phyloP scores from a whole-genome alignment of 305 asterid genomes.

The Rubia balearica region DNA sequence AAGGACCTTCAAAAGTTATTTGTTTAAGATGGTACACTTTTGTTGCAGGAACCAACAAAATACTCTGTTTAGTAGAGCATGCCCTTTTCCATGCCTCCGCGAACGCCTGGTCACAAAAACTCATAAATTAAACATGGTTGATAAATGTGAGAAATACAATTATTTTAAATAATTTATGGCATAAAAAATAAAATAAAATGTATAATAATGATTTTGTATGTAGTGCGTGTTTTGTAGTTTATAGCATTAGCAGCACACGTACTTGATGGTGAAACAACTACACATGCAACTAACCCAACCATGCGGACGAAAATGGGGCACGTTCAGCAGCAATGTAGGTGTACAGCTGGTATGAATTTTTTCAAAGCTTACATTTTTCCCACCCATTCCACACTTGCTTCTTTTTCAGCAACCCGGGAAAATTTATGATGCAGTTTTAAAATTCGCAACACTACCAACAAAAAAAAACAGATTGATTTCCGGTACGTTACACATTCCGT shows the following conservation, averaged over 20 bases:
- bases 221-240: neutral
- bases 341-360: neutral
- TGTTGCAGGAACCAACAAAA: slow-evolving; percentile 41
- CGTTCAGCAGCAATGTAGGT: neutral
- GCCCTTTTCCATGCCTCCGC: slow-evolving; percentile 61
- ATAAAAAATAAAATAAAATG: neutral
- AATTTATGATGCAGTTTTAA: neutral
- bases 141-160: no score
- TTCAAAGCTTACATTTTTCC: neutral
- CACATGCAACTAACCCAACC: neutral
- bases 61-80: slow-evolving; percentile 34
- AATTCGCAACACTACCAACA: neutral
- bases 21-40: slow-evolving; percentile 54
- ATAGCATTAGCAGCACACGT: neutral
- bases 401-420: neutral
- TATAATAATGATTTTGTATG: neutral
- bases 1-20: slow-evolving; percentile 46
- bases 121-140: neutral
- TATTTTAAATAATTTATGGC: neutral
- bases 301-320: neutral
- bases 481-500: neutral
- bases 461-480: no score
- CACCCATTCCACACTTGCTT: neutral
- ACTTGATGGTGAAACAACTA: neutral
- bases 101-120: slow-evolving; percentile 50